phyloP scores from a whole-genome alignment of 2,329 filamentous ascomycete species.

The Colletotrichum somersetense region DNA sequence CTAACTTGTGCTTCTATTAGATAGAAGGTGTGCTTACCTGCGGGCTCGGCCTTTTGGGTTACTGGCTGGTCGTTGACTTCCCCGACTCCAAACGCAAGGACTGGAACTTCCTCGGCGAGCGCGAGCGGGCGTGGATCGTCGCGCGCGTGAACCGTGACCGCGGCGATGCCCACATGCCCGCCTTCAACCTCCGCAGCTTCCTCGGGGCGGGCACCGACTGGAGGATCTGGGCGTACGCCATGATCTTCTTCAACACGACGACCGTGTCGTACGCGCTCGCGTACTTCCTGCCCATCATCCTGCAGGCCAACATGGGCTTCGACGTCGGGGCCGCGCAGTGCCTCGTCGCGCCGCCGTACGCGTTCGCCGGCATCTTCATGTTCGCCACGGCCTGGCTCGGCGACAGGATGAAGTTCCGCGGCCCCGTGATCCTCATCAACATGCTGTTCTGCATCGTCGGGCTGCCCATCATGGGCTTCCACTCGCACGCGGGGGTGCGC shows the following conservation, averaged over 20 bases:
- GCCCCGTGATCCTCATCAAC: slow-evolving; percentile 75
- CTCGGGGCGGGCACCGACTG: slow-evolving; percentile 61
- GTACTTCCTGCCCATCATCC: slow-evolving; percentile 84
- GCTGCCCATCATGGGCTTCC: slow-evolving; percentile 79
- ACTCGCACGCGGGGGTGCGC: slow-evolving; percentile 65
- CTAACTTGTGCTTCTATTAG: not conserved
- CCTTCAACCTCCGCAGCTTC: slow-evolving; percentile 64
- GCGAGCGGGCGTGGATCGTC: slow-evolving; percentile 67
- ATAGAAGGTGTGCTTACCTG: slow-evolving; percentile 67
- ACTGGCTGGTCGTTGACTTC: slow-evolving; percentile 73
- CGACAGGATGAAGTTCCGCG: slow-evolving; percentile 75
- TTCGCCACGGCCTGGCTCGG: slow-evolving; percentile 71
- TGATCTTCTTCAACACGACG: slow-evolving; percentile 75
- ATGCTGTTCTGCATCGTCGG: slow-evolving; percentile 76
- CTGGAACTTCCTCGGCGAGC: slow-evolving; percentile 65
- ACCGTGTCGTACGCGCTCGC: slow-evolving; percentile 81
- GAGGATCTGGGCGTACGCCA: slow-evolving; percentile 72
- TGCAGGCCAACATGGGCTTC: slow-evolving; percentile 74
- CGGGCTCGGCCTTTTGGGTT: slow-evolving; percentile 61
- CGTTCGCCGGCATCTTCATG: slow-evolving; percentile 74
- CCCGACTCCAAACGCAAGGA: slow-evolving; percentile 66
- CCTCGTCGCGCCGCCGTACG: slow-evolving; percentile 77
- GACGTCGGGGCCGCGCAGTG: slow-evolving; percentile 74
- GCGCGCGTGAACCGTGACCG: slow-evolving; percentile 69
- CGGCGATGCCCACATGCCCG: slow-evolving; percentile 66